A percentile compares a stretch with the other conserved stretches of the same genome.
phyloP scores from a whole-genome alignment of 2,329 filamentous ascomycete genomes.

The Aspergillus niger region DNA sequence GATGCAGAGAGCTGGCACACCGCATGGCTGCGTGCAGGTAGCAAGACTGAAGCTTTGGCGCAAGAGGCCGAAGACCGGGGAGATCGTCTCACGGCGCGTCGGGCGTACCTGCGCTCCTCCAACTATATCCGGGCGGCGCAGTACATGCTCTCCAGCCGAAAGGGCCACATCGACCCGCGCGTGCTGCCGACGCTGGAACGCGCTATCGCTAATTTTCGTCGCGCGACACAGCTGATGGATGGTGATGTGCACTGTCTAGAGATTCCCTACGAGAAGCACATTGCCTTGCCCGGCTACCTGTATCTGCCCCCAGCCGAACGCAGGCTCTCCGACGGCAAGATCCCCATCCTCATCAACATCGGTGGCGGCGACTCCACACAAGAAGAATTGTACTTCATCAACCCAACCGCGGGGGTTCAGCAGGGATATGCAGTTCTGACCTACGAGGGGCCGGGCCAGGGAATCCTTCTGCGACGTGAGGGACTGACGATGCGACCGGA shows the following conservation, averaged over 20 bases:
- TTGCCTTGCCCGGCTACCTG: not conserved
- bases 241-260: not conserved
- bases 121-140: constrained; percentile 10
- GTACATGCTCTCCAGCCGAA: constrained; percentile 10
- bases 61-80: not conserved
- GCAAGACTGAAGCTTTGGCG: constrained; percentile 3
- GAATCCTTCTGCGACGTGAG: constrained; percentile 36
- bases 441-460: constrained; percentile 53
- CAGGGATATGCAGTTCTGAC: constrained; percentile 49
- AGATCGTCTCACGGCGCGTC: not conserved
- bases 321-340: constrained; percentile 23
- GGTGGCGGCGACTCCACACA: constrained; percentile 42
- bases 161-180: not conserved
- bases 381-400: constrained; percentile 47
- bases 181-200: not conserved
- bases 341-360: constrained; percentile 39
- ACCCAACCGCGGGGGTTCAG: constrained; percentile 24
- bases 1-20: constrained; percentile 13
- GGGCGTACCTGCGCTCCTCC: constrained; percentile 9
- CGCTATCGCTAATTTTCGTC: not conserved
- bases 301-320: not conserved
- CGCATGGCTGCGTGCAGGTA: not conserved
- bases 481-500: constrained; percentile 38
- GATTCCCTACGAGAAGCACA: not conserved
- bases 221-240: not conserved